Evolutionary conservation across 352 stramenopile genomes (phyloP).

Genomic region (Phytophthora lateralis): DNA sequence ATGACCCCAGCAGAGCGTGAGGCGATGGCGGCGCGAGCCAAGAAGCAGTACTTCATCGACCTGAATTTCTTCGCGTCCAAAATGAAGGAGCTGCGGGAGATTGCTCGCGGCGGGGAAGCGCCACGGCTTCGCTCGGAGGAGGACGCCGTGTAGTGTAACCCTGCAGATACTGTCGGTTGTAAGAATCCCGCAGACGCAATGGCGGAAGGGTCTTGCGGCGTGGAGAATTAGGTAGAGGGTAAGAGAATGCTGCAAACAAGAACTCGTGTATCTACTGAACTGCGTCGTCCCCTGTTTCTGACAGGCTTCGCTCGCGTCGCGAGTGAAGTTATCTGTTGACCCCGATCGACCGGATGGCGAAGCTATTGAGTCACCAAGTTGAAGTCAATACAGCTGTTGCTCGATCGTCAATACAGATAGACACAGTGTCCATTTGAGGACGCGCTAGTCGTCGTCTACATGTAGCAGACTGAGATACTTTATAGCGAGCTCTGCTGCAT

Average conservation of each 20-base stretch:
- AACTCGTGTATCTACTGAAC: conserved; percentile 17
- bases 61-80: conserved; percentile 66
- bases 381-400: background rate
- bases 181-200: conserved; percentile 19
- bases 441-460: no score
- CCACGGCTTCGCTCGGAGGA: conserved; percentile 21
- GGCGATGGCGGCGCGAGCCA: conserved; percentile 43
- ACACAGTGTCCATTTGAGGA: no score
- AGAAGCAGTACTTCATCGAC: conserved; percentile 69
- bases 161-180: background rate
- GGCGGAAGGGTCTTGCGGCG: conserved; percentile 2
- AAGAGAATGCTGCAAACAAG: conserved; percentile 1
- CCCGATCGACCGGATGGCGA: background rate
- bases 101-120: conserved; percentile 24
- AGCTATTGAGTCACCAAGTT: background rate
- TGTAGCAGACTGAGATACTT: no score
- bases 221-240: conserved; percentile 23
- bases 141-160: conserved; percentile 11
- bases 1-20: conserved; percentile 55
- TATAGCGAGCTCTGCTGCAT: no score
- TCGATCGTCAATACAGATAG: background rate
- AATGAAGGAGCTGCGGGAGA: conserved; percentile 55
- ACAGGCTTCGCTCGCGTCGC: background rate
- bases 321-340: background rate
- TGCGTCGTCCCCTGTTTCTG: background rate